A percentile compares a stretch with the other conserved stretches of the same genome.
Conservation (phyloP, 2,329 filamentous ascomycete species). For the Pseudogymnoascus sp. region DNA sequence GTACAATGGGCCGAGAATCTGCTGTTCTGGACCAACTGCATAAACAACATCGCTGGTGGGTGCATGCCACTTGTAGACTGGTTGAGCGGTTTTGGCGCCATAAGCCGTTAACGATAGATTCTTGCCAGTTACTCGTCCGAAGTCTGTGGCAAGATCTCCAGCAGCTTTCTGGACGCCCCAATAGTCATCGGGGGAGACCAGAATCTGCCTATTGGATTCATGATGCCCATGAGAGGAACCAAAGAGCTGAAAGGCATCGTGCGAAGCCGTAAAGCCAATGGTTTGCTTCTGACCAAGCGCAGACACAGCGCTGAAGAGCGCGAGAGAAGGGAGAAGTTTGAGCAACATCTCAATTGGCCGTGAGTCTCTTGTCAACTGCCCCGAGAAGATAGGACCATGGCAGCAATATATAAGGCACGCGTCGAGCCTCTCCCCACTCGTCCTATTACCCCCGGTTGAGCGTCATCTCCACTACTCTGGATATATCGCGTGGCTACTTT, state of each 20-base stretch:
- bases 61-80: not conserved
- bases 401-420: conserved; percentile 11
- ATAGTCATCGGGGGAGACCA: conserved; percentile 53
- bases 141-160: conserved; percentile 59
- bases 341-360: conserved; percentile 14
- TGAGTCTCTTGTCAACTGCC: conserved; percentile 7
- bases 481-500: conserved; percentile 3
- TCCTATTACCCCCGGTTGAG: not conserved
- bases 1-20: conserved; percentile 41
- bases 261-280: conserved; percentile 31
- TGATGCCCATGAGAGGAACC: not conserved
- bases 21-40: conserved; percentile 34
- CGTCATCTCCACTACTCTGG: conserved; percentile 1
- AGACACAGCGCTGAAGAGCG: conserved; percentile 18
- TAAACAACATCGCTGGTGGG: conserved; percentile 25
- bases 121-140: conserved; percentile 61
- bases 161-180: conserved; percentile 63
- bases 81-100: conserved; percentile 9
- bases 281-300: conserved; percentile 46
- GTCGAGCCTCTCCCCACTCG: conserved; percentile 13
- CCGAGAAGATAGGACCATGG: conserved; percentile 13
- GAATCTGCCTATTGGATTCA: conserved; percentile 41
- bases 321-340: conserved; percentile 17
- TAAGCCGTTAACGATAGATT: conserved; percentile 45
- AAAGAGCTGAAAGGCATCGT: conserved; percentile 15